Evolutionary conservation across 2,329 filamentous ascomycete species (phyloP), one percentile per base, ranked within the genome.

Genomic region (Penicillium aurantiogriseum): DNA sequence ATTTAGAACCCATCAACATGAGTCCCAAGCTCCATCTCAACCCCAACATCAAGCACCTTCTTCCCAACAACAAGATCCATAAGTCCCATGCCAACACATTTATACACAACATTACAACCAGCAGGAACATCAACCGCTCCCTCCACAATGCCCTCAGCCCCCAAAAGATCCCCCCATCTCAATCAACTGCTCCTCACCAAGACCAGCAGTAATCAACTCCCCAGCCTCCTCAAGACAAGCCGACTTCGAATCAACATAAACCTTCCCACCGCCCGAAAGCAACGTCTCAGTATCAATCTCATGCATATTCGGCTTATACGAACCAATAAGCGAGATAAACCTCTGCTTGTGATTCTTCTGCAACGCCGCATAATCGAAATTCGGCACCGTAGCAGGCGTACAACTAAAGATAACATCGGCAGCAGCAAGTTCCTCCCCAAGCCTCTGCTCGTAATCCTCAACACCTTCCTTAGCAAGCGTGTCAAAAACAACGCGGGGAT

Each of bases 401-500:
- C 78, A 80, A 62, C 79, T 79, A 60, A 81, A 81, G n/a, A 82
- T 72, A 4, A 76, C 76, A 64, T 81, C 76, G 11, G 74, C 73
- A 9, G 63, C 56, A 2, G 56, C 60, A 13, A 81, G 59, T 15
- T 64, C 61, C 4, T 61, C 52, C 17, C 62, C 65, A 5, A 78
- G 63, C 36, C 55, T 57, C 13, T 61, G 56, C 7, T 71, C 66
- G 43, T 74, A 76, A 29, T 80, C 78, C 0, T 85, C 83, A 0
- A 88, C 89, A 40, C 81, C 82, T 61, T 92, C 90, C 63, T 88
- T 86, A 2, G 84, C 78, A 21, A 77, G 58, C n/a, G 69, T 61
- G 3, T 45, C 57, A 33, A 72, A 64, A 0, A 65, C 69, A 17
- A 76, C 66, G 35, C 63, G 62, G 21, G 78, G 74, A 68, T 78